Percentiles rank a stretch among this genome's conserved stretches.
phyloP scores from a whole-genome alignment of 306 rosid species.

The Dryas alaskensis region DNA sequence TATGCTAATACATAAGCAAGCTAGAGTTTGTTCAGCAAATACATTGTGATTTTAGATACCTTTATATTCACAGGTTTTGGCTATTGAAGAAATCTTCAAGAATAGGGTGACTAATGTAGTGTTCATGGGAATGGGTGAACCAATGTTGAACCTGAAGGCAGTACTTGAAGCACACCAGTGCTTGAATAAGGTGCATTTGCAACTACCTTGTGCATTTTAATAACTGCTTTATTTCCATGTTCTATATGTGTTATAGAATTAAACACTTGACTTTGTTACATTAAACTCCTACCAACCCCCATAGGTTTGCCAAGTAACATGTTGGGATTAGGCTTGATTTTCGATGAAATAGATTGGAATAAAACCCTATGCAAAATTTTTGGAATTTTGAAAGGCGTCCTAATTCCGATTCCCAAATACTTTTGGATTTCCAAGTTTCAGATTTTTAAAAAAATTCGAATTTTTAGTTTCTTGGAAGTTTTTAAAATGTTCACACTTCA shows the following conservation, averaged over 20 bases:
- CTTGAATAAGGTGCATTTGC: conserved; percentile 71
- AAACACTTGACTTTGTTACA: neutral
- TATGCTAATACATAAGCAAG: conserved; percentile 12
- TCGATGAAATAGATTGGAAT: neutral
- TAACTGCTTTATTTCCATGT: conserved; percentile 10
- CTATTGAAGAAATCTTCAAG: conserved; percentile 86
- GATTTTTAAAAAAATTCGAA: no score
- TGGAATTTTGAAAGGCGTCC: no score
- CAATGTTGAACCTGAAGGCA: conserved; percentile 84
- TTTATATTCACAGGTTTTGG: conserved; percentile 67
- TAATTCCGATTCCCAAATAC: no score
- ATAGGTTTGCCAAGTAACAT: neutral
- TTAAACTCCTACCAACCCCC: neutral
- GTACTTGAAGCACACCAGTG: conserved; percentile 90
- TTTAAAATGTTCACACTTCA: no score
- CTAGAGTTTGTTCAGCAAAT: conserved; percentile 19
- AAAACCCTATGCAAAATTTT: no score
- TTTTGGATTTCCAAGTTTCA: no score
- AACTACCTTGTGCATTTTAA: conserved; percentile 1
- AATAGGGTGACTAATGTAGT: conserved; percentile 89
- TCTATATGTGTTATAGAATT: neutral
- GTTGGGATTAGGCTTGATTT: no score
- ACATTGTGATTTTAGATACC: neutral
- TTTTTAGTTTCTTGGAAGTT: no score
- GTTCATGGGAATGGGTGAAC: conserved; percentile 99